Conservation (phyloP, 1,139 yeast genomes). For the Suhomyces chickasaworum region DNA sequence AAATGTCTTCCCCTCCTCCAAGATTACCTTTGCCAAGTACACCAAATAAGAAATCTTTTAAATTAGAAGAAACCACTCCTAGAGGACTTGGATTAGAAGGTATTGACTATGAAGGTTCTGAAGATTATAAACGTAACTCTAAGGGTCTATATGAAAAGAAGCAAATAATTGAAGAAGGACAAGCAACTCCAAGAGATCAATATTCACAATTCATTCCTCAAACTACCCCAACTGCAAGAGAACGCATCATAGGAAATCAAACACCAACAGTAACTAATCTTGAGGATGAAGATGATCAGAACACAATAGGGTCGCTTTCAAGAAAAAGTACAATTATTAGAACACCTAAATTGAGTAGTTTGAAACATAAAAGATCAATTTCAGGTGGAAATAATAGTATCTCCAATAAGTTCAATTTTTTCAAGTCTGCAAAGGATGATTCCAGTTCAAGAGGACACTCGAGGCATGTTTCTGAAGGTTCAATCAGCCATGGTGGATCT, state of each 20-base stretch:
- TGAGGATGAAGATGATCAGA: slow-evolving; percentile 24
- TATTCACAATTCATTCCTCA: slow-evolving; percentile 4
- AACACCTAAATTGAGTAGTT: slow-evolving; percentile 34
- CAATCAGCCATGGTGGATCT: slow-evolving; percentile 33
- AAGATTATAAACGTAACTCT: slow-evolving; percentile 8
- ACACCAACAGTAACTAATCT: slow-evolving; percentile 45
- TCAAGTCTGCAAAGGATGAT: slow-evolving; percentile 29
- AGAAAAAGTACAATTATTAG: slow-evolving; percentile 34
- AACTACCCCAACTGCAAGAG: slow-evolving; percentile 12
- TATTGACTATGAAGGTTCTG: slow-evolving; percentile 26
- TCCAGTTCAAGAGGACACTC: slow-evolving; percentile 29
- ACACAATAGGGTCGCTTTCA: slow-evolving; percentile 17
- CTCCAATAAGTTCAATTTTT: slow-evolving; percentile 36
- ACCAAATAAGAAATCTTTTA: slow-evolving; percentile 17
- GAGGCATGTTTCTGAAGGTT: slow-evolving; percentile 47
- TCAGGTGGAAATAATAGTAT: slow-evolving; percentile 39
- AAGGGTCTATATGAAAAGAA: slow-evolving; percentile 6
- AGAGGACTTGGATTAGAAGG: slow-evolving; percentile 44
- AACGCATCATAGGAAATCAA: slow-evolving; percentile 11
- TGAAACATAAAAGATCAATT: slow-evolving; percentile 45
- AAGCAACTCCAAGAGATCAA: slow-evolving; percentile 14
- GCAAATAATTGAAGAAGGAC: slow-evolving; percentile 8
- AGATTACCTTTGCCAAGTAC: slow-evolving; percentile 33
- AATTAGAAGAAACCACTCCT: slow-evolving; percentile 25
- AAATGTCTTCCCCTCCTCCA: slow-evolving; percentile 39